Evolutionary conservation across 768 basidiomycete species (phyloP).

Genomic region (Melanogaster broomeanus): DNA sequence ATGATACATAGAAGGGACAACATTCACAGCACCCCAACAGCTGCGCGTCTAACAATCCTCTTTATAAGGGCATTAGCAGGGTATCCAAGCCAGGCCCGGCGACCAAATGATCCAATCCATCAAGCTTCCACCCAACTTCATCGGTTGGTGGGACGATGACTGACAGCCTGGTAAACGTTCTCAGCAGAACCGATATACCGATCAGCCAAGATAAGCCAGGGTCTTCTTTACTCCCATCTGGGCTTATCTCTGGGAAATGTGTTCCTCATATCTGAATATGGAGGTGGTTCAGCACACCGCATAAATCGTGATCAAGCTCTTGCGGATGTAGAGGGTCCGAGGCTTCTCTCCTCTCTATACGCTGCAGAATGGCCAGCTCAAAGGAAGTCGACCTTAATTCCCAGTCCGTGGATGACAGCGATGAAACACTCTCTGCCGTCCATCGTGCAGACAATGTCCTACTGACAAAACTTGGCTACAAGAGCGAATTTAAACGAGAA

Average conservation of each 20-base stretch:
- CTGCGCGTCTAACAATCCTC: too few relatives aligned
- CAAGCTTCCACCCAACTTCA: neutral
- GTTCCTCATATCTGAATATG: neutral
- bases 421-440: slow-evolving; percentile 3
- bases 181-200: neutral
- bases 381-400: neutral
- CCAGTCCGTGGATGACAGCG: slow-evolving; percentile 3
- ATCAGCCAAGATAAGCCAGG: neutral
- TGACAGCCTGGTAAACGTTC: neutral
- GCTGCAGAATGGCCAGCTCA: slow-evolving; percentile 4
- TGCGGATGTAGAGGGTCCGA: neutral
- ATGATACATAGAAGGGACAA: too few relatives aligned
- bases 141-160: neutral
- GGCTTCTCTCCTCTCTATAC: neutral
- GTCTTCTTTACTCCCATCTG: neutral
- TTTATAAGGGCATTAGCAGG: neutral
- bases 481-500: slow-evolving; percentile 27
- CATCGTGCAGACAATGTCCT: slow-evolving; percentile 19
- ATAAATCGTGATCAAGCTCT: neutral
- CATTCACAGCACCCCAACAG: too few relatives aligned
- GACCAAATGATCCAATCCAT: too few relatives aligned
- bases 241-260: neutral
- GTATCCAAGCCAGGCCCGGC: too few relatives aligned
- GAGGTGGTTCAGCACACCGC: neutral
- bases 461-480: slow-evolving; percentile 25